Base-by-base conservation (phyloP, 2,329 filamentous ascomycete species). In the Trichoderma koningii region DNA sequence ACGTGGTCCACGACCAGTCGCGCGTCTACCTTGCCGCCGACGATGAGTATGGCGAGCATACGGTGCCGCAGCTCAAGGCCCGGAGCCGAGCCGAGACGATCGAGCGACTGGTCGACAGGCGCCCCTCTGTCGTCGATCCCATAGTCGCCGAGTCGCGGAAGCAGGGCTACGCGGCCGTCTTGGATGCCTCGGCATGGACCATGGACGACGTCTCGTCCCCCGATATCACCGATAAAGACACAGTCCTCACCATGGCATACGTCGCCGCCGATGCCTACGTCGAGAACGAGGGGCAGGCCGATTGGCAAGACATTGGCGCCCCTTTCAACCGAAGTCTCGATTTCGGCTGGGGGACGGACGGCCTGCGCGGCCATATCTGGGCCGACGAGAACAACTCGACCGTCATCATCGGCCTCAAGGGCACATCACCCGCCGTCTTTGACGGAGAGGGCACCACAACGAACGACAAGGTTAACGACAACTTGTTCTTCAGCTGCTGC, bases 381-480 rank as follows among this genome's bases (percentile, higher is more conserved):
- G 89, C 91, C 17, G 93, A 98, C 72, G 87, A 93, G 71, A 85
- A 80, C 45, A 97, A 98, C 76, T 86, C 86, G 42, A 98, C 94
- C 1, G 84, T 98, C 61, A 88, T 98, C 48, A 95, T 98, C 69
- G 93, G 92, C 5, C 79, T 99, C 64, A 99, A 99, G 78, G 95
- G 94, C 62, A 97, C 93, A 0, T 91, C 89, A 1, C 87, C 89
- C 2, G 94, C 95, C 14, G 88, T 98, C 3, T 98, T 97, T 74
- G 94, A 98, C 75, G 95, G 95, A n/a, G 91, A 94, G 44, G 94
- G 93, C 59, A 98, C 95, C 1, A 98, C 94, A 0, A 96, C 93
- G 28, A 97, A 97, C 70, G 95, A 99, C 79, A 99, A 99, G 80
- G 82, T 93, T 73, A 99, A 98, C 75, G 95, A 99, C 78, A 99